Evolutionary conservation across 1,284 basidiomycete genomes (phyloP).

Genomic region (Jaminaea rosea): DNA sequence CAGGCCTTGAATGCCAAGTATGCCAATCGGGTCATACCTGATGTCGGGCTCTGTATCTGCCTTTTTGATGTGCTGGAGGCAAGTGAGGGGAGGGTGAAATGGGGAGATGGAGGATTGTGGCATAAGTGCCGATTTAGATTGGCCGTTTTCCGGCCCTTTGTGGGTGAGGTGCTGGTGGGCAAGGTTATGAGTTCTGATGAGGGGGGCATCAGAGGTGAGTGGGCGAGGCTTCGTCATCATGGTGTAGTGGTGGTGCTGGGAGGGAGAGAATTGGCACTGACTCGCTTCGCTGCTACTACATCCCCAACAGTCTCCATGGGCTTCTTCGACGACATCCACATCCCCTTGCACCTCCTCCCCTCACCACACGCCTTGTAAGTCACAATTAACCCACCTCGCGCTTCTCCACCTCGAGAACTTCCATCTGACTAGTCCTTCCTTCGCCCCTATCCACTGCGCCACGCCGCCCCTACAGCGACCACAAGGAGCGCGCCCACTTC

Average conservation of each 20-base stretch:
- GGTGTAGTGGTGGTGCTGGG: too few relatives aligned
- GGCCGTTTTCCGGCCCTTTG: conserved; percentile 82
- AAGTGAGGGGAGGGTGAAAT: conserved; percentile 82
- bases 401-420: too few relatives aligned
- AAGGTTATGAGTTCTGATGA: conserved; percentile 76
- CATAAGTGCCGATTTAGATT: conserved; percentile 88
- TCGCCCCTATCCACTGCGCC: background rate
- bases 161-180: conserved; percentile 78
- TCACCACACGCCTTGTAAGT: conserved; percentile 68
- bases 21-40: conserved; percentile 2
- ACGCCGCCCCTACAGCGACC: conserved; percentile 46
- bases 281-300: too few relatives aligned
- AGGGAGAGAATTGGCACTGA: too few relatives aligned
- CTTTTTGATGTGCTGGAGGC: conserved; percentile 77
- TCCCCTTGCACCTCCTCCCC: conserved; percentile 60
- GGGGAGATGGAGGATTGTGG: conserved; percentile 89
- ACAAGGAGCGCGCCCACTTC: conserved; percentile 47
- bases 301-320: conserved; percentile 75
- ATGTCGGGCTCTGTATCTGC: conserved; percentile 72
- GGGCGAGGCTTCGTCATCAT: background rate
- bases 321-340: conserved; percentile 90
- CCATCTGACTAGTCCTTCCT: background rate
- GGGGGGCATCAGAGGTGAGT: conserved; percentile 68
- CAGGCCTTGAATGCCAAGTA: conserved; percentile 57
- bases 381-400: too few relatives aligned